Evolutionary conservation across 208 protist genomes (phyloP), one percentile per base, ranked within the genome.

Genomic region (Leishmania arabica): DNA sequence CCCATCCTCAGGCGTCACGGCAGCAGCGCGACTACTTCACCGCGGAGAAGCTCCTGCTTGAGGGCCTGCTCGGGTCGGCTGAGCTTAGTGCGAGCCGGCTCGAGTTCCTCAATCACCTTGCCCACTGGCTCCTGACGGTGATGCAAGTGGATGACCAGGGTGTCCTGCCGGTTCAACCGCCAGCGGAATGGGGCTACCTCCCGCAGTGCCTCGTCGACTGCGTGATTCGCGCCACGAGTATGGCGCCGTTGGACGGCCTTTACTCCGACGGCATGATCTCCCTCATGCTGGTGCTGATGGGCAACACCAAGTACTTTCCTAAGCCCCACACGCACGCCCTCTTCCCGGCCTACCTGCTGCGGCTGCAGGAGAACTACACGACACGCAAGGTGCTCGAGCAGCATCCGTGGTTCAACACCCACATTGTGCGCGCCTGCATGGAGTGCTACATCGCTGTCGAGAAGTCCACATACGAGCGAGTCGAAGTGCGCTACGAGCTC

Each of bases 361-460:
- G 86, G 5, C 78, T 96, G n/a, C 66, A 96, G 83, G 78, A 94
- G 69, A 76, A 92, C 77, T 82, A 78, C 72, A 78, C 84, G 31
- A 89, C 92, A 31, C 87, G 88, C 42, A 74, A 81, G 66, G 86
- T 86, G 62, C 82, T 98, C 42, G 88, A 92, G 83, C 62, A 84
- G 62, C 95, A 98, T 79, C 91, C 84, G 64, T 98, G 95, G 95
- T 98, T 96, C 79, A 79, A 76, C 58, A 72, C 84, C 19, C 87
- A 95, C 87, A 95, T 97, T 79, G 88, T 98, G 68, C 90, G 92
- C 21, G 83, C 87, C 56, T 97, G 93, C 88, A 92, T 98, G 65
- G 75, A 92, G 47, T 98, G 95, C 85, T 98, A 98, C 86, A 98
- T 96, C 74, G 90, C 95, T 0, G 93, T 98, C 73, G 93, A 98